Evolutionary conservation across 1,139 yeast genomes (phyloP), one percentile per base, ranked within the genome.

Genomic region (Geotrichum restrictum): DNA sequence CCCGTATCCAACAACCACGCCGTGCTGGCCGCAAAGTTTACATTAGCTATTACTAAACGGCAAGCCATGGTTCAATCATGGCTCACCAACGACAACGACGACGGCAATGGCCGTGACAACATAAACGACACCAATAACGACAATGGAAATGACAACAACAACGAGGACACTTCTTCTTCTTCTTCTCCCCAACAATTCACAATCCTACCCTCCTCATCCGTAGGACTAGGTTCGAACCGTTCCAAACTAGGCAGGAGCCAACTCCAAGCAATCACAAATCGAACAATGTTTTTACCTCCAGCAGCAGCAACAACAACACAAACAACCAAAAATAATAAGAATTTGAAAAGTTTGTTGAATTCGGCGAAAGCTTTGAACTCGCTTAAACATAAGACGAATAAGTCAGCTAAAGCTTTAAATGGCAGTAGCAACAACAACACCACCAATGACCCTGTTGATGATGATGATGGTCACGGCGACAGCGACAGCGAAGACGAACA

Each of bases 211-310:
- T 31, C 45, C 11, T 44, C 52, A 2, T 32, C 48, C 7, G 52
- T 49, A 16, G 52, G 52, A 2, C 48, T 49, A n/a, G 52, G 52
- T 8, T 49, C 52, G 2, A 49, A 44, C 29, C 44, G 52, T n/a
- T 40, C 52, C 13, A 44, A 45, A 16, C 48, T 49, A 2, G 33
- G 41, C 29, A 29, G 24, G 11, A 24, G 44, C 5, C 47, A 42
- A 22, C 16, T 49, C 21, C 41, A 44, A 8, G 37, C 29, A 14
- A 37, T 33, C 29, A 18, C 31, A 13, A 31, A 27, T 21, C 43
- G 45, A 18, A 22, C 31, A 27, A 41, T 14, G 24, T 29, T 36
- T 32, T 24, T 24, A 8, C n/a, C n/a, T 11, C 46, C 37, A 6
- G 37, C 44, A 3, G 33, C 38, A 14, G 29, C 47, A 14, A 38